Conservation (phyloP, 345 rosid species). For the Aquilaria yunnanensis region DNA sequence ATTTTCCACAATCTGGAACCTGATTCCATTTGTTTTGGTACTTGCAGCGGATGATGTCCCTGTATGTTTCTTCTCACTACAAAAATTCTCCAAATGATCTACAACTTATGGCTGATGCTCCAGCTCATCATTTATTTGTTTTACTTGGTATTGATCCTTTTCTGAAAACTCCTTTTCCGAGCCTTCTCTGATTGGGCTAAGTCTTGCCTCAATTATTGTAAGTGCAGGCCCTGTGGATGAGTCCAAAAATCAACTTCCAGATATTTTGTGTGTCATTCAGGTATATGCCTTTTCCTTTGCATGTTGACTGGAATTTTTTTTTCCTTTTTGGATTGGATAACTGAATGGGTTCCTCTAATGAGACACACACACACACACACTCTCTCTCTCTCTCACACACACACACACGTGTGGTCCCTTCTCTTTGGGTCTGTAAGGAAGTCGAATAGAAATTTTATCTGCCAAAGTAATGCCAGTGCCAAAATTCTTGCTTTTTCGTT, state of each 20-base stretch:
- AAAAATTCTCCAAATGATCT: constrained; percentile 98
- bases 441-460: too few species aligned
- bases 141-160: constrained; percentile 55
- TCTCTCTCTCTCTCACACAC: too few species aligned
- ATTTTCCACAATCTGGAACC: not conserved
- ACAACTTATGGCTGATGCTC: constrained; percentile 98
- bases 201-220: constrained; percentile 12
- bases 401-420: too few species aligned
- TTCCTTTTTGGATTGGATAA: too few species aligned
- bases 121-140: constrained; percentile 96
- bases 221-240: constrained; percentile 91
- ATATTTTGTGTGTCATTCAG: constrained; percentile 94
- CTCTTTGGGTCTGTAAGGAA: too few species aligned
- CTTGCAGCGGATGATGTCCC: constrained; percentile 95
- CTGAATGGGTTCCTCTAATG: too few species aligned
- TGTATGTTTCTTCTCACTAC: constrained; percentile 93
- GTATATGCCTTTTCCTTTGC: constrained; percentile 27
- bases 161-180: constrained; percentile 10
- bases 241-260: constrained; percentile 80
- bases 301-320: too few species aligned
- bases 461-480: too few species aligned
- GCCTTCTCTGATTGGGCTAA: constrained; percentile 3
- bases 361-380: too few species aligned
- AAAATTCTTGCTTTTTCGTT: too few species aligned
- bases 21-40: constrained; percentile 19